These are phyloP conservation scores for Penicillium canescens DNA, from an alignment of 495 filamentous ascomycete species.

Conservation along the genomic window DNA sequence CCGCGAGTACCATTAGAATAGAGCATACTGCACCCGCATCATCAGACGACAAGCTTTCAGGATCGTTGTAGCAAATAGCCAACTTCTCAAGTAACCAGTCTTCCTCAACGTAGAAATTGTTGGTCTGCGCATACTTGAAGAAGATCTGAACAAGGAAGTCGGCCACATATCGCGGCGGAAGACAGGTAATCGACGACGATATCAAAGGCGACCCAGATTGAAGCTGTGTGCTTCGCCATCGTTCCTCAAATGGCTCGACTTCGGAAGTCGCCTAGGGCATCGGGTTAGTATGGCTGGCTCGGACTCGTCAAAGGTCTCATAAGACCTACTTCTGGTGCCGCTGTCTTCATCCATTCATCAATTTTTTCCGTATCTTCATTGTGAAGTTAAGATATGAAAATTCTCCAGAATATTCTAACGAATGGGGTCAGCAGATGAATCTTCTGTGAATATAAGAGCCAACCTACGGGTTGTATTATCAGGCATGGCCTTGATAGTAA, in stretches of 20 bases:
- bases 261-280: conserved; percentile 36
- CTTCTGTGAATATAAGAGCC: neutral
- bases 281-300: conserved; percentile 5
- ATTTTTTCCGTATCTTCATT: conserved; percentile 51
- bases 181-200: conserved; percentile 42
- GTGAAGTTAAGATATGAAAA: conserved; percentile 54
- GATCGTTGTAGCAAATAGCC: conserved; percentile 44
- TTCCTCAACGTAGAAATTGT: conserved; percentile 53
- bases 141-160: conserved; percentile 53
- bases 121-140: conserved; percentile 55
- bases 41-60: conserved; percentile 40
- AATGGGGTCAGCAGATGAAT: neutral
- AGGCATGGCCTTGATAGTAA: conserved; percentile 47
- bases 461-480: conserved; percentile 49
- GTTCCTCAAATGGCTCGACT: conserved; percentile 47
- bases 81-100: conserved; percentile 49
- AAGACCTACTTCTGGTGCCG: conserved; percentile 40
- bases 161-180: conserved; percentile 52
- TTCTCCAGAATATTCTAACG: conserved; percentile 52
- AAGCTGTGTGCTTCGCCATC: conserved; percentile 50
- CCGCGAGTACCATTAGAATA: conserved; percentile 52
- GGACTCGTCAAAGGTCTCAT: neutral
- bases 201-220: conserved; percentile 45
- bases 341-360: conserved; percentile 49
- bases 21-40: conserved; percentile 48